Evolutionary conservation across 495 filamentous ascomycete genomes (phyloP).

Genomic region (Penicillium alfredii): DNA sequence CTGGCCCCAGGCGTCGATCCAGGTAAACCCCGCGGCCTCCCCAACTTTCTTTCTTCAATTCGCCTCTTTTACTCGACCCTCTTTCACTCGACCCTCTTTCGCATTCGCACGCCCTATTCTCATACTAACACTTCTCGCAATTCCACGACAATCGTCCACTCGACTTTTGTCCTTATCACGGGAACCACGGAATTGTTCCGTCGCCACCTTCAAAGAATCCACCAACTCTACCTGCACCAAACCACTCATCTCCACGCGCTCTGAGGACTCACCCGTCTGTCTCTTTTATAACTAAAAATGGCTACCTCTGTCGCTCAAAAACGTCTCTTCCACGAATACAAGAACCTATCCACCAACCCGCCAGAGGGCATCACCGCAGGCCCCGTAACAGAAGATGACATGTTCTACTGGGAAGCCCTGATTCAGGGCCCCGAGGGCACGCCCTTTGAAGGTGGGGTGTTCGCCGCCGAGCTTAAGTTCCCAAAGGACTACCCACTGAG

Average conservation of each 20-base stretch:
- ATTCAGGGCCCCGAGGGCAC: slow-evolving; percentile 95
- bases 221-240: slow-evolving; percentile 2
- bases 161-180: slow-evolving; percentile 1
- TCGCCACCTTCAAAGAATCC: slow-evolving; percentile 1
- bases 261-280: slow-evolving; percentile 1
- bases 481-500: slow-evolving; percentile 92
- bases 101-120: not conserved
- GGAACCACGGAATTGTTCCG: slow-evolving; percentile 11
- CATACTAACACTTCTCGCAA: not conserved
- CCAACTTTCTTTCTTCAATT: not conserved
- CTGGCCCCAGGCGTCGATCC: slow-evolving; percentile 8
- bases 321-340: slow-evolving; percentile 96
- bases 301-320: slow-evolving; percentile 63
- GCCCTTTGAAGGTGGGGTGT: slow-evolving; percentile 91
- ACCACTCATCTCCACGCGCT: slow-evolving; percentile 6
- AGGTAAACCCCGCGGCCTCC: slow-evolving; percentile 8
- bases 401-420: slow-evolving; percentile 93
- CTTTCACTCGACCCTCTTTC: not conserved
- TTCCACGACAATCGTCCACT: too few species aligned
- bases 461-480: slow-evolving; percentile 90
- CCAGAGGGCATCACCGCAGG: slow-evolving; percentile 94
- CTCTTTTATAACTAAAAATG: slow-evolving; percentile 15
- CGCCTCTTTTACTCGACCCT: not conserved
- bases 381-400: slow-evolving; percentile 88
- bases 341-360: slow-evolving; percentile 71